Percentiles rank a stretch among this genome's conserved stretches.
Conservation (phyloP, 495 filamentous ascomycete species). For the Penicillium maclennaniae region DNA sequence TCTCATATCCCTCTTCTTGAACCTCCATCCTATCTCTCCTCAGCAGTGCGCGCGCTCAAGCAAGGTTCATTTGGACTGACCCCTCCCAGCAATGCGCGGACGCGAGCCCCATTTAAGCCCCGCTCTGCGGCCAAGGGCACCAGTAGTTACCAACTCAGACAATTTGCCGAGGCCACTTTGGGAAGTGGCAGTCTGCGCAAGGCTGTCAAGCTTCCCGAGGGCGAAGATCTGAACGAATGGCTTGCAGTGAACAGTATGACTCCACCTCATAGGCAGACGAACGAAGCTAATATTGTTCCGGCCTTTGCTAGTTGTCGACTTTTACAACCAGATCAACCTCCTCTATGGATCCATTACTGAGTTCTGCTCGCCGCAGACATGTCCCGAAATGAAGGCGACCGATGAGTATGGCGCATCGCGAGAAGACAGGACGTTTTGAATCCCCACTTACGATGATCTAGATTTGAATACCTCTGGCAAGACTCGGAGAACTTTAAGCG, state of each 20-base stretch:
- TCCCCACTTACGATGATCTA: constrained; percentile 22
- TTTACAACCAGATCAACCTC: constrained; percentile 99
- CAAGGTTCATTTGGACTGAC: constrained; percentile 40
- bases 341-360: constrained; percentile 98
- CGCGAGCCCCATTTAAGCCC: constrained; percentile 86
- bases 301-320: constrained; percentile 76
- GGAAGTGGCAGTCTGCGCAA: constrained; percentile 93
- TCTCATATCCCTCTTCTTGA: constrained; percentile 31
- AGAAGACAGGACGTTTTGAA: neutral
- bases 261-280: neutral
- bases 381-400: constrained; percentile 98
- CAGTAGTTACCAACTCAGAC: constrained; percentile 90
- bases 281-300: constrained; percentile 5
- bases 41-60: constrained; percentile 40
- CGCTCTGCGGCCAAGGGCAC: constrained; percentile 83
- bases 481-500: constrained; percentile 88
- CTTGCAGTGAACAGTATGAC: constrained; percentile 84
- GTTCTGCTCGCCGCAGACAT: constrained; percentile 94
- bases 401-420: constrained; percentile 68
- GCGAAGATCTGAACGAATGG: constrained; percentile 97
- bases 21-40: constrained; percentile 41
- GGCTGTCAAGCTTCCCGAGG: constrained; percentile 93
- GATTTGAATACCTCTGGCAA: constrained; percentile 99
- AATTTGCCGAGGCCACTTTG: constrained; percentile 95
- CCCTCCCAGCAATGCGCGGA: constrained; percentile 77